These are phyloP conservation scores for Amaranthus cruentus DNA, from an alignment of 148 eudicot species.

Conservation along the genomic window DNA sequence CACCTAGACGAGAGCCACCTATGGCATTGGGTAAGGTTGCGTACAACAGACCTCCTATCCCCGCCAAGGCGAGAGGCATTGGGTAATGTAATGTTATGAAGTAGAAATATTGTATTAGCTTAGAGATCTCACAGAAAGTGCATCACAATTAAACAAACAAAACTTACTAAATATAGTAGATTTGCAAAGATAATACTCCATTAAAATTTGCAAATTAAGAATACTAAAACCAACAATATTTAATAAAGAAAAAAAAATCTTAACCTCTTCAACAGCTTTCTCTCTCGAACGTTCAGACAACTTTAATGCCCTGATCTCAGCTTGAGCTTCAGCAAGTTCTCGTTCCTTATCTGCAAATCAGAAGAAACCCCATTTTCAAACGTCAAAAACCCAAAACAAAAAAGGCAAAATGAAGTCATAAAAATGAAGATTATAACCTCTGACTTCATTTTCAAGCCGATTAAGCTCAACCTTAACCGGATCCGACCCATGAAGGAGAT, in stretches of 20 bases:
- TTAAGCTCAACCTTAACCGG: slow-evolving; percentile 93
- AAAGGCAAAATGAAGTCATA: slow-evolving; percentile 20
- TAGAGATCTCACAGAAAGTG: slow-evolving; percentile 18
- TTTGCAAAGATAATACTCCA: neutral
- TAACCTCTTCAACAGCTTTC: slow-evolving; percentile 96
- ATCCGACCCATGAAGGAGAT: slow-evolving; percentile 93
- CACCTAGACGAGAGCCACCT: too few species aligned
- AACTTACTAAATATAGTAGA: slow-evolving; percentile 2
- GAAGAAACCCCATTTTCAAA: neutral
- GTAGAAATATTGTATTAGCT: neutral
- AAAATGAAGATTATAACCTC: slow-evolving; percentile 50
- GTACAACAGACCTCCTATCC: too few species aligned
- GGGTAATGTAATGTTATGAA: too few species aligned
- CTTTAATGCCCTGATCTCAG: slow-evolving; percentile 75
- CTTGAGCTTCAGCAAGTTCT: slow-evolving; percentile 74
- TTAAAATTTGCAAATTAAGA: neutral
- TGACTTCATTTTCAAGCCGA: slow-evolving; percentile 89
- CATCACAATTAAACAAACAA: neutral
- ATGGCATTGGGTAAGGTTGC: too few species aligned
- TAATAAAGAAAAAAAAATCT: neutral
- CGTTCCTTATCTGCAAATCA: slow-evolving; percentile 75
- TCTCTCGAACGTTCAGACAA: slow-evolving; percentile 76
- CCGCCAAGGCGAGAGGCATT: too few species aligned
- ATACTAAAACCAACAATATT: neutral
- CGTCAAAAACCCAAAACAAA: slow-evolving; percentile 8